Evolutionary conservation across 306 rosid species (phyloP).

Genomic region (Vigna mungo): DNA sequence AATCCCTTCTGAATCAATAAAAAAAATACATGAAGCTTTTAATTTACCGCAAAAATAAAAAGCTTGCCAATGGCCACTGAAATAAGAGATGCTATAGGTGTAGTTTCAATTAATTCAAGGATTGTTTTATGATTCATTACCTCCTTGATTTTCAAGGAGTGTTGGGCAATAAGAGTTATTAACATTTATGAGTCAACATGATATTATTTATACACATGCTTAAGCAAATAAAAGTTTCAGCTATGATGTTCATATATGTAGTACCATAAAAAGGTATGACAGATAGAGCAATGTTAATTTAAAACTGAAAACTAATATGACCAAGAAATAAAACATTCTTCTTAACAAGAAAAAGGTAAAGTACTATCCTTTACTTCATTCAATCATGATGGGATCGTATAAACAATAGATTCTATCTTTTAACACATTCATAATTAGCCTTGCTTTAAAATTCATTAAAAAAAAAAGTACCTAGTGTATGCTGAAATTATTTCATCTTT

Average conservation of each 20-base stretch:
- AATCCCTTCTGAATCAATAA: too few species aligned
- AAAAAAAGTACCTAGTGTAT: conserved; percentile 70
- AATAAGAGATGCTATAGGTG: neutral
- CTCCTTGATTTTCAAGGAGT: neutral
- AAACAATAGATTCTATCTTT: conserved; percentile 26
- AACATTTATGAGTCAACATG: conserved; percentile 29
- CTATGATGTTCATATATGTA: conserved; percentile 11
- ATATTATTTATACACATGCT: neutral
- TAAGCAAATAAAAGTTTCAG: neutral
- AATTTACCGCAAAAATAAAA: conserved; percentile 12
- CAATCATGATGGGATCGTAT: neutral
- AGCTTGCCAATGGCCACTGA: conserved; percentile 2
- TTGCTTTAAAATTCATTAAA: conserved; percentile 4
- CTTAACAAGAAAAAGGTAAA: neutral
- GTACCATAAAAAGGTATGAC: neutral
- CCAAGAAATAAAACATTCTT: conserved; percentile 22
- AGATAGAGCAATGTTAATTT: conserved; percentile 6
- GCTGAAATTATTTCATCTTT: conserved; percentile 97
- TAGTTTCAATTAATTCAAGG: conserved; percentile 2
- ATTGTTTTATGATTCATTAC: conserved; percentile 19
- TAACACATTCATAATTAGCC: conserved; percentile 13
- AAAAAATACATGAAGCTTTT: neutral
- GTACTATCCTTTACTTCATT: neutral
- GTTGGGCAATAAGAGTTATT: neutral
- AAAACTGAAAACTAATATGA: conserved; percentile 14